Conservation (phyloP, 202 grass and related monocot genomes). For the Sporobolus alterniflorus region DNA sequence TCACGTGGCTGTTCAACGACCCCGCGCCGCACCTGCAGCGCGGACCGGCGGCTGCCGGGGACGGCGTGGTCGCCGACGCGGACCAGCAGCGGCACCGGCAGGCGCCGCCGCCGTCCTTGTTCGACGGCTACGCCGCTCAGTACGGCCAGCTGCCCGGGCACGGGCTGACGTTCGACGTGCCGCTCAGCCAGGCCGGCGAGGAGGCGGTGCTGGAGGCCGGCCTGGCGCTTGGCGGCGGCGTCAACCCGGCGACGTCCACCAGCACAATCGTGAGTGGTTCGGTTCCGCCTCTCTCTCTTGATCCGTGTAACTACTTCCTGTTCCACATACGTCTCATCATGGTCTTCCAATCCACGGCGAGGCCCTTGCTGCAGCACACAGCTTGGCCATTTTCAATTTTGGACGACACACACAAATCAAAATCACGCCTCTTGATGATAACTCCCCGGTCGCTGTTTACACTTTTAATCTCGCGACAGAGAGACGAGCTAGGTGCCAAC, state of each 20-base stretch:
- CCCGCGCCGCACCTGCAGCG: constrained; percentile 39
- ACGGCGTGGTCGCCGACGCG: neutral
- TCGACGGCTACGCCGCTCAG: constrained; percentile 47
- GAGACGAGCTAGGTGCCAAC: neutral
- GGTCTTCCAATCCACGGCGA: neutral
- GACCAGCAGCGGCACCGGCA: constrained; percentile 14
- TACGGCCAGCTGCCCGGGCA: constrained; percentile 50
- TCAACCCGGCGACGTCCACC: constrained; percentile 42
- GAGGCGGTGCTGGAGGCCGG: constrained; percentile 28
- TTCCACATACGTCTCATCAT: neutral
- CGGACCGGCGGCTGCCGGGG: neutral
- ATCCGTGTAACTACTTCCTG: neutral
- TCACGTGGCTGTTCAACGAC: constrained; percentile 89
- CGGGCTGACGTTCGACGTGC: constrained; percentile 79
- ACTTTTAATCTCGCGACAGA: neutral
- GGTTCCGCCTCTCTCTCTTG: constrained; percentile 17
- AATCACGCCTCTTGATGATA: neutral
- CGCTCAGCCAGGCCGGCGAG: constrained; percentile 35
- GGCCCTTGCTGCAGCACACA: neutral
- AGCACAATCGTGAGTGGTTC: constrained; percentile 88
- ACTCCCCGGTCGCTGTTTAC: neutral
- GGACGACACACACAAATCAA: neutral
- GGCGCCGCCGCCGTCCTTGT: constrained; percentile 6
- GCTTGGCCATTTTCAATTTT: neutral
- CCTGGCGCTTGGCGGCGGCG: constrained; percentile 32